Evolutionary conservation across 352 stramenopile species (phyloP).

Genomic region (Sclerospora graminicola): DNA sequence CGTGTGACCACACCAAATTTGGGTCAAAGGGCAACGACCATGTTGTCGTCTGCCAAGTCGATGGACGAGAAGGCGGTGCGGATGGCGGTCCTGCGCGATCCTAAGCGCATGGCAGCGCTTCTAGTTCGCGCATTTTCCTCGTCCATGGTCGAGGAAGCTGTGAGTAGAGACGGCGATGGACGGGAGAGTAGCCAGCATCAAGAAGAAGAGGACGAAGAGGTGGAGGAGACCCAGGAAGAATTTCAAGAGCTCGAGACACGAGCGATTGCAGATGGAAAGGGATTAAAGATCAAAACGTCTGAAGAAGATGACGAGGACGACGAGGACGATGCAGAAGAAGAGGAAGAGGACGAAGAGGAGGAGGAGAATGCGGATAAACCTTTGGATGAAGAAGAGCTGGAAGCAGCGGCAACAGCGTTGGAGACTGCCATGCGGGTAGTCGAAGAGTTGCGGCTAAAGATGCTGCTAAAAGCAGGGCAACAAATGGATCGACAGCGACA

Average conservation of each 20-base stretch:
- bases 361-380: slow-evolving; percentile 20
- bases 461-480: slow-evolving; percentile 34
- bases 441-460: slow-evolving; percentile 42
- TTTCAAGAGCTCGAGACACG: slow-evolving; percentile 17
- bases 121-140: slow-evolving; percentile 34
- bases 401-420: slow-evolving; percentile 38
- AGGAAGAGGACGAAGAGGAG: slow-evolving; percentile 27
- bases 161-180: background rate
- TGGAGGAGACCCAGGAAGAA: slow-evolving; percentile 20
- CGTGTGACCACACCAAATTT: too few species aligned
- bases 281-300: background rate
- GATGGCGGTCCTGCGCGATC: slow-evolving; percentile 24
- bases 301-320: slow-evolving; percentile 19
- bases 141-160: slow-evolving; percentile 10
- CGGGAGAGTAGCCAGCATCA: background rate
- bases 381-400: slow-evolving; percentile 30
- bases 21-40: slow-evolving; percentile 1
- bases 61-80: slow-evolving; percentile 23
- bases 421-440: slow-evolving; percentile 44
- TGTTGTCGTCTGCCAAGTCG: slow-evolving; percentile 29
- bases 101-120: slow-evolving; percentile 31
- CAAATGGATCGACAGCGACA: slow-evolving; percentile 32
- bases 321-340: slow-evolving; percentile 31
- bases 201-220: slow-evolving; percentile 24
- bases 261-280: background rate